Conservation (phyloP, 768 basidiomycete species). For the Podaxis rugospora region DNA sequence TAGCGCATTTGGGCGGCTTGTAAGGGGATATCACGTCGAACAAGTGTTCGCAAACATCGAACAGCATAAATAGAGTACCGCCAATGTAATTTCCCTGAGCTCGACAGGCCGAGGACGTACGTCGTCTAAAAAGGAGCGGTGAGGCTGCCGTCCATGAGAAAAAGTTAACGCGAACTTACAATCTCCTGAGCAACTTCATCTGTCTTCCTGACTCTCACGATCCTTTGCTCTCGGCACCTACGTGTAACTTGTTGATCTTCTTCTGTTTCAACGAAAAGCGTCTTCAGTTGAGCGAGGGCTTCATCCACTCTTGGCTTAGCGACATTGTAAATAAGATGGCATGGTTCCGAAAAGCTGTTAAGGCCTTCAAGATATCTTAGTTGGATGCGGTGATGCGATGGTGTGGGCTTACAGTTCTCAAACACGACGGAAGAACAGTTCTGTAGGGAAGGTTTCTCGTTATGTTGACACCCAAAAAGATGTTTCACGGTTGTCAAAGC, state of each 20-base stretch:
- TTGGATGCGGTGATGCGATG: neutral
- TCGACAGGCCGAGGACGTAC: constrained; percentile 51
- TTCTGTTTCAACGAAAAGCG: constrained; percentile 24
- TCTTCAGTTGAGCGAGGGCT: constrained; percentile 34
- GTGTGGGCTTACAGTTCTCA: constrained; percentile 47
- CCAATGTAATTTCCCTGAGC: constrained; percentile 69
- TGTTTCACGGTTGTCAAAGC: constrained; percentile 53
- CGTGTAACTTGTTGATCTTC: constrained; percentile 35
- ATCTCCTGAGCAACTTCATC: constrained; percentile 38
- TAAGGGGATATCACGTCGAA: constrained; percentile 59
- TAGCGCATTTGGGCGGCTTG: constrained; percentile 45
- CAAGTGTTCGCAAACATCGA: constrained; percentile 60
- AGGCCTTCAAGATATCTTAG: constrained; percentile 38
- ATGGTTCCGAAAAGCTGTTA: constrained; percentile 58
- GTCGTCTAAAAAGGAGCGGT: constrained; percentile 12
- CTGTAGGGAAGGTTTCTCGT: constrained; percentile 87
- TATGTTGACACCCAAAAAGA: constrained; percentile 72
- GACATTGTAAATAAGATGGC: constrained; percentile 49
- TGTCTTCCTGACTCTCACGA: constrained; percentile 34
- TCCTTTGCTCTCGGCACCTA: constrained; percentile 40
- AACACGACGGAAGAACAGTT: constrained; percentile 59
- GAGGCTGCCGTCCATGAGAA: neutral
- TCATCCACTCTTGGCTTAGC: constrained; percentile 36
- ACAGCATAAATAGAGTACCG: constrained; percentile 70
- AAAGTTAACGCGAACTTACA: constrained; percentile 30